Evolutionary conservation across 768 basidiomycete genomes (phyloP).

Genomic region (Agrocybe praecox): DNA sequence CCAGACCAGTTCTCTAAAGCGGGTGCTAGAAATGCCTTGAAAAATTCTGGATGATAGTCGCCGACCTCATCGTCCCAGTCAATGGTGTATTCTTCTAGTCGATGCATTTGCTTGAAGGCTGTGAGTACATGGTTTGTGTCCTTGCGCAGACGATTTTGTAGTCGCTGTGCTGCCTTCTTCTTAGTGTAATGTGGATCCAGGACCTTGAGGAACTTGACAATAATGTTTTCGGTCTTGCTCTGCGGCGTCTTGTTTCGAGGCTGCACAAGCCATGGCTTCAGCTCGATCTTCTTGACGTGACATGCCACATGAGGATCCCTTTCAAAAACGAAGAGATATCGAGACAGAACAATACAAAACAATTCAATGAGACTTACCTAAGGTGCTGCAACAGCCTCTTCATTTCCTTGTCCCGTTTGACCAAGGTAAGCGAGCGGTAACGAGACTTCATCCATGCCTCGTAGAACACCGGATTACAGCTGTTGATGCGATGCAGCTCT

Average conservation of each 20-base stretch:
- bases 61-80: constrained; percentile 41
- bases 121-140: constrained; percentile 34
- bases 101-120: constrained; percentile 31
- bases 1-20: constrained; percentile 33
- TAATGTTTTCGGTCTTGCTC: constrained; percentile 29
- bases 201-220: constrained; percentile 25
- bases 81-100: constrained; percentile 39
- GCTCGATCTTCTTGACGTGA: constrained; percentile 34
- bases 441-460: constrained; percentile 25
- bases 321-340: background rate
- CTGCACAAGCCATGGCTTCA: constrained; percentile 44
- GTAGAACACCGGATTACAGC: constrained; percentile 29
- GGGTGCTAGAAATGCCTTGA: constrained; percentile 37
- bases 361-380: constrained; percentile 26
- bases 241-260: constrained; percentile 31
- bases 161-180: constrained; percentile 31
- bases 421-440: constrained; percentile 25
- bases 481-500: constrained; percentile 19
- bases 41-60: constrained; percentile 36
- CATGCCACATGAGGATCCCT: constrained; percentile 29
- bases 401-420: constrained; percentile 27
- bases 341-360: background rate
- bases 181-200: constrained; percentile 32
- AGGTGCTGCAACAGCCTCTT: constrained; percentile 32
- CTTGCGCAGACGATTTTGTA: constrained; percentile 37